A percentile compares a stretch with the other conserved stretches of the same genome.
Evolutionary conservation across 371 early-diverging fungal species (phyloP).

Genomic region (Mortierella sp.): DNA sequence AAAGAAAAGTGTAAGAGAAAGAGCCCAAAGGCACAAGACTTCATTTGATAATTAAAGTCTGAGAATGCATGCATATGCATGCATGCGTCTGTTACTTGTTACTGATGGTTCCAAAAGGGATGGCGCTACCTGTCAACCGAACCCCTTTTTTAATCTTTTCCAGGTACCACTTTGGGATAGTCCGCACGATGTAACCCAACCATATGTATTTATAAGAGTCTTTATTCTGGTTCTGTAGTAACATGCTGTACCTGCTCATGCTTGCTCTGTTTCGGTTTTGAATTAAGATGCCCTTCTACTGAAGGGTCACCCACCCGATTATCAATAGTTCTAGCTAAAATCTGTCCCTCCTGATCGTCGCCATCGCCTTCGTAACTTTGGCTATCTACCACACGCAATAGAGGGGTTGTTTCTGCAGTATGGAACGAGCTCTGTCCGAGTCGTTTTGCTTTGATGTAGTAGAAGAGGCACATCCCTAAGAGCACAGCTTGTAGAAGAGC

Average conservation of each 20-base stretch:
- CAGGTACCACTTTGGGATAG: background rate
- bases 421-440: constrained; percentile 63
- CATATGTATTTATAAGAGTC: background rate
- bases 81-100: background rate
- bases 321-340: too few relatives aligned
- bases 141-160: background rate
- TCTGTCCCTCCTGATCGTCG: background rate
- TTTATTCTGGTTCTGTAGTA: background rate
- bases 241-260: background rate
- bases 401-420: constrained; percentile 27
- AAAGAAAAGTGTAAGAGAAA: background rate
- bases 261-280: too few relatives aligned
- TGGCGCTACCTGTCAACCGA: background rate
- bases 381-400: background rate
- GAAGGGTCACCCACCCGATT: too few relatives aligned
- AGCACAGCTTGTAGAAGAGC: constrained; percentile 88
- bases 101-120: background rate
- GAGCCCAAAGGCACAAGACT: background rate
- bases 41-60: background rate
- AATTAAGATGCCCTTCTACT: too few relatives aligned
- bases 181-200: too few relatives aligned
- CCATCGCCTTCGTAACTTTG: background rate
- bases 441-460: constrained; percentile 66
- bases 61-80: constrained; percentile 7
- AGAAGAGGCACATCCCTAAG: constrained; percentile 79